These are phyloP conservation scores for Sarocladium oryzae DNA, from an alignment of 2,329 filamentous ascomycete species.

Conservation along the genomic window DNA sequence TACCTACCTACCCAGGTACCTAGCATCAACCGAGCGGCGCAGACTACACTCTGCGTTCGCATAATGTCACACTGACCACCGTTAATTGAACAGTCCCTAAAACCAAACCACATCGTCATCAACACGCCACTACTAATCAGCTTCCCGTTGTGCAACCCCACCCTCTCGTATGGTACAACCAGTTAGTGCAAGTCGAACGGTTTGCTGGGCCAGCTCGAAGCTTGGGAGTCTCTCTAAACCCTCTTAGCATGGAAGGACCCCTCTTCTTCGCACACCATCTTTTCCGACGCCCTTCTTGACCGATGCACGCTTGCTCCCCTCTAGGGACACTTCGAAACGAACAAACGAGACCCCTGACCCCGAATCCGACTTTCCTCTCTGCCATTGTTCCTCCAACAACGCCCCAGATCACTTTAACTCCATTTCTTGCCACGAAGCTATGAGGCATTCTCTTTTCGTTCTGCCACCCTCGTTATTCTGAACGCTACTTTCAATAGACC, in stretches of 20 bases:
- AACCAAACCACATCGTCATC: conserved; percentile 7
- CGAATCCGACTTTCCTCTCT: neutral
- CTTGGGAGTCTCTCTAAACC: conserved; percentile 1
- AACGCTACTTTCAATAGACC: too few species aligned
- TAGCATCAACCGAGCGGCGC: too few species aligned
- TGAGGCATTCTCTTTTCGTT: too few species aligned
- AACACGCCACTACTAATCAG: conserved; percentile 1
- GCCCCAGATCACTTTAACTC: neutral
- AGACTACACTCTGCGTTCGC: too few species aligned
- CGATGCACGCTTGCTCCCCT: neutral
- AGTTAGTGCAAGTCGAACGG: neutral
- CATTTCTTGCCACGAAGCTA: neutral
- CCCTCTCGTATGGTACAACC: neutral
- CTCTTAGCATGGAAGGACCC: neutral
- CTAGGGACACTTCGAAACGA: conserved; percentile 3
- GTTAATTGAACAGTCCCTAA: too few species aligned
- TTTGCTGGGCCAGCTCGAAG: neutral
- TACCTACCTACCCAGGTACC: too few species aligned
- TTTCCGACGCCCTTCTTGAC: neutral
- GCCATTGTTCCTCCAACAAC: neutral
- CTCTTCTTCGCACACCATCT: neutral
- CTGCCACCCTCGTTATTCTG: too few species aligned
- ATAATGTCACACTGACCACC: too few species aligned
- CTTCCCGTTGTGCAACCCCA: conserved; percentile 1
- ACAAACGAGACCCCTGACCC: conserved; percentile 7